Base-by-base conservation (phyloP, 768 basidiomycete genomes). In the Kondoa subrosea region DNA sequence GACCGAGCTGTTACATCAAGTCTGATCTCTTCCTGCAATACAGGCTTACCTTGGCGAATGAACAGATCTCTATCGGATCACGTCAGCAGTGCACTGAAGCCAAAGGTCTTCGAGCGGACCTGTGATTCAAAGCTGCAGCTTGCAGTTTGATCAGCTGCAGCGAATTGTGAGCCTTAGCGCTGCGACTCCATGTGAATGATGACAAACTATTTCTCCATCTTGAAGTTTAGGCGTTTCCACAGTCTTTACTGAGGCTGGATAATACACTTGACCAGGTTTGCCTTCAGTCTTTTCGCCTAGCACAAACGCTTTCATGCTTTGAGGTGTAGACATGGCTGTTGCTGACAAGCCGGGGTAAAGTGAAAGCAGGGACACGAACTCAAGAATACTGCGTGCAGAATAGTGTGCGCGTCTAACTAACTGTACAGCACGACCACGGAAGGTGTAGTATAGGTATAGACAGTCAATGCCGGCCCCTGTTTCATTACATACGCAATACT, bases 101-200 rank as follows among this genome's bases (percentile, higher is more conserved):
- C 15, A 30, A 4, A 14, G 58, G 4, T 4, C 26, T 8, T 15
- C 4, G 58, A 32, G 82, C 75, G 72, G 88, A 88, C 73, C 85
- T 80, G 73, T 85, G 88, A 74, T 91, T 91, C 79, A 87, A 87
- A 17, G 82, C 84, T 0, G 81, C 87, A 16, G 88, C 86, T 25
- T 78, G 56, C 2, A 73, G 32, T 59, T 72, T 73, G 69, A 74
- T 69, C 61, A 74, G 71, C 16, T 50, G 73, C 68, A 32, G 79
- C 64, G 61, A 17, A 17, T 50, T 21, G 17, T 56, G 33, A 25
- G 14, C 27, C 21, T 17, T 34, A 88, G 82, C 75, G 81, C 83
- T 8, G 89, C 85, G 4, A 25, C 25, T 59, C 4, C 30, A 25
- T 14, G 58, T 31, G 21, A 12, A 25, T 4, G 58, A 59, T 27